Evolutionary conservation across 1,284 basidiomycete species (phyloP).

Genomic region (Stygiomarasmius scandens): DNA sequence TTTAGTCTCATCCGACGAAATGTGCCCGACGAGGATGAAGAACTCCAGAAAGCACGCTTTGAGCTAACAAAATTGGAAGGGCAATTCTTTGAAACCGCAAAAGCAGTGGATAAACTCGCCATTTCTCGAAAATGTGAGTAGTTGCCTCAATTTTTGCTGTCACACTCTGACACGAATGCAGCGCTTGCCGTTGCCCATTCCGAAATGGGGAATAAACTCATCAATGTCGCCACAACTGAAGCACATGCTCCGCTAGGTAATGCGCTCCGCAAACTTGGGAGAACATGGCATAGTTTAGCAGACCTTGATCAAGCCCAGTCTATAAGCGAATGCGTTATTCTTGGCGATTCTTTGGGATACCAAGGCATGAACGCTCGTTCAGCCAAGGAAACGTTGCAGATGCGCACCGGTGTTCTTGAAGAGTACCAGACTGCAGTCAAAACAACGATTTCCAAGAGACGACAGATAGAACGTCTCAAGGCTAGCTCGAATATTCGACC

Average conservation of each 20-base stretch:
- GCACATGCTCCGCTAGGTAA: slow-evolving; percentile 78
- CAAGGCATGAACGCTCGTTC: slow-evolving; percentile 93
- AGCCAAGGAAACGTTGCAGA: slow-evolving; percentile 88
- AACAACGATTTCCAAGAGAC: slow-evolving; percentile 86
- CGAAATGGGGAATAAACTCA: slow-evolving; percentile 88
- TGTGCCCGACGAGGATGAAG: slow-evolving; percentile 84
- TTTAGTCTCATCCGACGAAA: slow-evolving; percentile 71
- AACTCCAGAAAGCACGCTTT: slow-evolving; percentile 84
- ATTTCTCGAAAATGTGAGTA: slow-evolving; percentile 73
- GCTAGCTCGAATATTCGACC: slow-evolving; percentile 85
- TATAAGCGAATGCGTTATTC: slow-evolving; percentile 88
- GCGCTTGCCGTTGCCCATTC: slow-evolving; percentile 76
- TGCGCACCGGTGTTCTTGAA: slow-evolving; percentile 86
- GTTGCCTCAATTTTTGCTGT: slow-evolving; percentile 3
- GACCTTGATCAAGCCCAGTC: slow-evolving; percentile 86
- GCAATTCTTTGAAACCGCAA: slow-evolving; percentile 87
- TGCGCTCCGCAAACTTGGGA: slow-evolving; percentile 81
- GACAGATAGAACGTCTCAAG: slow-evolving; percentile 89
- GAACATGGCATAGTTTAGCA: slow-evolving; percentile 82
- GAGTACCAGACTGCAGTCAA: slow-evolving; percentile 92
- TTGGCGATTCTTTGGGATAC: slow-evolving; percentile 91
- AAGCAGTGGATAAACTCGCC: slow-evolving; percentile 83
- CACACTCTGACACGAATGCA: slow-evolving; percentile 31
- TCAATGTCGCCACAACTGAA: slow-evolving; percentile 88
- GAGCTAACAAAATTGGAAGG: slow-evolving; percentile 89